phyloP scores from a whole-genome alignment of 345 rosid genomes.

The Rhodamnia argentea region DNA sequence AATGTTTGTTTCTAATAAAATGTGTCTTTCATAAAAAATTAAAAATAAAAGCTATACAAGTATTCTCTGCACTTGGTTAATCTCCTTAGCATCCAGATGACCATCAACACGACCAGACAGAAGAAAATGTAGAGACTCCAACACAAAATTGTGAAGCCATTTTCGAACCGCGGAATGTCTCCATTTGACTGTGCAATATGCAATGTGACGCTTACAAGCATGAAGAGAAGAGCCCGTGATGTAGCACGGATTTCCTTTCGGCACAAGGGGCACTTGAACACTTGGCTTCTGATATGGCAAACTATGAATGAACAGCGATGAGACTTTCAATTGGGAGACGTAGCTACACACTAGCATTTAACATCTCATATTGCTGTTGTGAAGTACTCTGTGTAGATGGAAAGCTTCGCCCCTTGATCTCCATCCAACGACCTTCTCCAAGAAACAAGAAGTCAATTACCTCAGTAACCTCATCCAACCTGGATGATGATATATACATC shows the following conservation, averaged over 20 bases:
- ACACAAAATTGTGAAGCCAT: background rate
- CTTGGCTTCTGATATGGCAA: background rate
- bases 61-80: background rate
- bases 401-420: constrained; percentile 80
- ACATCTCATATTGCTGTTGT: constrained; percentile 1
- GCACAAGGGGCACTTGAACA: background rate
- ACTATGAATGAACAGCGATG: background rate
- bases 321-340: background rate
- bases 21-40: too few relatives aligned
- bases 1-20: too few relatives aligned
- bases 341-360: background rate
- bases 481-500: background rate
- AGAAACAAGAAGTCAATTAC: constrained; percentile 69
- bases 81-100: background rate
- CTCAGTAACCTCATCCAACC: constrained; percentile 74
- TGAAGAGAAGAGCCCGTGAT: background rate
- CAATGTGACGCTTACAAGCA: background rate
- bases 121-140: background rate
- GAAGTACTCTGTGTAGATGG: constrained; percentile 47
- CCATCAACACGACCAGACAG: background rate
- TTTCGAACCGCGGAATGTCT: background rate
- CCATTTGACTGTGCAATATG: background rate
- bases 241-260: background rate
- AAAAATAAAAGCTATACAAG: too few relatives aligned
- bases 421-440: constrained; percentile 67